Evolutionary conservation across 371 early-diverging fungal species (phyloP).

Genomic region (Thermomucor indicae-seudaticae): DNA sequence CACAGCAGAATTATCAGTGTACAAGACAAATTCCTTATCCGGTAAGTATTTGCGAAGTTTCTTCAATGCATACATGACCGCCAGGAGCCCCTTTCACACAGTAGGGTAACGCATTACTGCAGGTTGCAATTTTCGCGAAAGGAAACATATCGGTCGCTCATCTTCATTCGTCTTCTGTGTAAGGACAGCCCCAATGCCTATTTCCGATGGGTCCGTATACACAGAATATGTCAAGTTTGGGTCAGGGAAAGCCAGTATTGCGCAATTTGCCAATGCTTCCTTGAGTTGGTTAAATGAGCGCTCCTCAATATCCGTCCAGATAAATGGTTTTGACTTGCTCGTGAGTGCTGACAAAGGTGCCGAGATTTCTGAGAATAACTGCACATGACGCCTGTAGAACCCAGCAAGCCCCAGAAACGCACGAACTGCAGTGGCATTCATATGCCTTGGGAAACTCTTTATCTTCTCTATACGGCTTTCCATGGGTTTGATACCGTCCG

Average conservation of each 20-base stretch:
- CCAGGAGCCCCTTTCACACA: conserved; percentile 2
- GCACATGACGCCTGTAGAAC: not conserved
- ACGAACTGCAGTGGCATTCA: not conserved
- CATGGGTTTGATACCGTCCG: no score
- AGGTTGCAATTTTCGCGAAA: conserved; percentile 3
- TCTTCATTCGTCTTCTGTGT: not conserved
- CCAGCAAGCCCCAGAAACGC: not conserved
- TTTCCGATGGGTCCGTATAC: conserved; percentile 6
- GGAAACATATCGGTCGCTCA: not conserved
- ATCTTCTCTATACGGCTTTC: not conserved
- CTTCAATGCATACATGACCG: not conserved
- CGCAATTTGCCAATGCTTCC: not conserved
- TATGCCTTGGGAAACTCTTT: not conserved
- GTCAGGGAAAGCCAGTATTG: not conserved
- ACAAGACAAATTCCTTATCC: not conserved
- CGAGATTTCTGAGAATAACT: not conserved
- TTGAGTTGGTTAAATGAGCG: not conserved
- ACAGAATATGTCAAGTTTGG: not conserved
- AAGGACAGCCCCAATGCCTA: not conserved
- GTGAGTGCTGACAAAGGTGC: not conserved
- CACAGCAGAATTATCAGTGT: conserved; percentile 1
- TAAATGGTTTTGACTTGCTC: not conserved
- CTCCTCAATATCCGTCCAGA: not conserved
- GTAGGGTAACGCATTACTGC: not conserved
- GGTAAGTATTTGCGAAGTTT: conserved; percentile 1